Evolutionary conservation across 2,329 filamentous ascomycete species (phyloP).

Genomic region (Fusarium musae): DNA sequence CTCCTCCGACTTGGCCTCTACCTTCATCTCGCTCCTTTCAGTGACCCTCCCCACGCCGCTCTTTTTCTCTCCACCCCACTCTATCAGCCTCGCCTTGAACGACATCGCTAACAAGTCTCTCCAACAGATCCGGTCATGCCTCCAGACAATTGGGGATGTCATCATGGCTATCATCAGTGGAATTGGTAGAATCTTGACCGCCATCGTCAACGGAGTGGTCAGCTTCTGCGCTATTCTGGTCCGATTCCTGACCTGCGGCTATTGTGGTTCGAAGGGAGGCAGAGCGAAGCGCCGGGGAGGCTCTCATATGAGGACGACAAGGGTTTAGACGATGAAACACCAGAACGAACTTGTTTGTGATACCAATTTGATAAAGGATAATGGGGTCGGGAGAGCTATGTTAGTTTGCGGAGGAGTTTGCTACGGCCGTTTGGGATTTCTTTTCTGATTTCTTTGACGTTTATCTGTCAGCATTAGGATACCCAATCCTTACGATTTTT

Average conservation of each 20-base stretch:
- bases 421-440: constrained; percentile 24
- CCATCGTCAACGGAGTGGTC: constrained; percentile 75
- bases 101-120: constrained; percentile 24
- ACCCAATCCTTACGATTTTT: constrained; percentile 40
- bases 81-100: background rate
- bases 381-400: background rate
- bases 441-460: constrained; percentile 21
- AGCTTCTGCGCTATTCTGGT: constrained; percentile 74
- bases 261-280: constrained; percentile 44
- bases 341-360: background rate
- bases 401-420: constrained; percentile 3
- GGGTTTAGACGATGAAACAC: constrained; percentile 8
- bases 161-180: constrained; percentile 76
- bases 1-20: background rate
- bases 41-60: background rate
- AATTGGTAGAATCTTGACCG: constrained; percentile 71
- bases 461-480: constrained; percentile 41
- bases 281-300: constrained; percentile 25
- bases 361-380: constrained; percentile 14
- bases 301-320: constrained; percentile 32
- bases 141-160: constrained; percentile 72
- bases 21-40: background rate
- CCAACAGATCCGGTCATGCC: constrained; percentile 65
- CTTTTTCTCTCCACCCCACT: background rate
- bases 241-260: constrained; percentile 70